Percentiles rank a stretch among this genome's conserved stretches.
Evolutionary conservation across 2,329 filamentous ascomycete genomes (phyloP).

Genomic region (Fusarium haematococcum): DNA sequence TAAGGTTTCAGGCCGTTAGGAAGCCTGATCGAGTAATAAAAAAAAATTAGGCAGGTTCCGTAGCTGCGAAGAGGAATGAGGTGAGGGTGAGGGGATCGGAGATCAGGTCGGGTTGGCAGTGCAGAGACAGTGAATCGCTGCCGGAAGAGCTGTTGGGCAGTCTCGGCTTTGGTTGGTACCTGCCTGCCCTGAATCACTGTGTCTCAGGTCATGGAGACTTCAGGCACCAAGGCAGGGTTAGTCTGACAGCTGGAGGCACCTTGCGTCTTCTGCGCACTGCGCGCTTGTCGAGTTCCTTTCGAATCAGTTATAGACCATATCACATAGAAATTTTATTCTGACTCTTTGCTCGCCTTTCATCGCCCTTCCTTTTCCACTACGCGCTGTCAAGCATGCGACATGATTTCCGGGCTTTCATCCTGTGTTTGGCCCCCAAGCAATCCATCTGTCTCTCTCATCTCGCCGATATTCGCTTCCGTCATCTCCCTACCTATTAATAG

Average conservation of each 20-base stretch:
- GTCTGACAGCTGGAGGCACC: not conserved
- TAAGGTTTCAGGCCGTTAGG: conserved; percentile 15
- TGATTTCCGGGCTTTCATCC: no score
- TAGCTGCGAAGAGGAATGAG: conserved; percentile 18
- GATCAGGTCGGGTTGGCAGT: not conserved
- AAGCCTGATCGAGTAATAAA: not conserved
- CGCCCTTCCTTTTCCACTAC: no score
- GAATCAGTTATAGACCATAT: no score
- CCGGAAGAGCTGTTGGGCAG: conserved; percentile 30
- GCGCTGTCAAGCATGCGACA: no score
- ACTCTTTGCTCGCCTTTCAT: no score
- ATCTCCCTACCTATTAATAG: no score
- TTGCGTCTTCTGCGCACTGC: no score
- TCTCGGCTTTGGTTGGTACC: conserved; percentile 25
- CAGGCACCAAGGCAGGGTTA: conserved; percentile 37
- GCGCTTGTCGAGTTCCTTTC: no score
- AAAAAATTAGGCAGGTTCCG: conserved; percentile 17
- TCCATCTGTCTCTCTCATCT: no score
- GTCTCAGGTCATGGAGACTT: conserved; percentile 34
- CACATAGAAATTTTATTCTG: no score
- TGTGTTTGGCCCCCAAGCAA: no score
- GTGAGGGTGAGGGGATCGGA: conserved; percentile 30
- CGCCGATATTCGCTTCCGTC: no score
- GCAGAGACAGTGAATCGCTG: conserved; percentile 29
- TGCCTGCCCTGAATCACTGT: conserved; percentile 12